phyloP scores from a whole-genome alignment of 164 flowering plant species.

The Stephania japonica region DNA sequence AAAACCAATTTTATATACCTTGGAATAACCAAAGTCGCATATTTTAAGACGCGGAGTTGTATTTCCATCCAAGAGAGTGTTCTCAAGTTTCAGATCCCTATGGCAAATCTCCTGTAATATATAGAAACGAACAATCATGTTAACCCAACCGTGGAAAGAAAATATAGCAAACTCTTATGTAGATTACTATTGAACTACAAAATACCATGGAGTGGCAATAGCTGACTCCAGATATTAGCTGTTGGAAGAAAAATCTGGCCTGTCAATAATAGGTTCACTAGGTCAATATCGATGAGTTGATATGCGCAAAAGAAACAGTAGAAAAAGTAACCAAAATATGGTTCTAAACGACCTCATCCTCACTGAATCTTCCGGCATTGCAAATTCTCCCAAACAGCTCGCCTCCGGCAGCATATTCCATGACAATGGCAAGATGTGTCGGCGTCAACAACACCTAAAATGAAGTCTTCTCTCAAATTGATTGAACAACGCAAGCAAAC shows the following conservation, averaged over 20 bases:
- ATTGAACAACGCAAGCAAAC: no score
- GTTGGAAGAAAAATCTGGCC: constrained; percentile 80
- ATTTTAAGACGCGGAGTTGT: constrained; percentile 46
- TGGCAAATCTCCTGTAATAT: constrained; percentile 49
- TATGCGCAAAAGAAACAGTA: not conserved
- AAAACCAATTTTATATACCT: constrained; percentile 20
- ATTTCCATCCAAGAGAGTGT: constrained; percentile 48
- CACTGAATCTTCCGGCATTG: constrained; percentile 75
- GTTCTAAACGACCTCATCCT: constrained; percentile 50
- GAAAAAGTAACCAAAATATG: not conserved
- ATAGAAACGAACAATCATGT: not conserved
- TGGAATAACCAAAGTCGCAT: constrained; percentile 56
- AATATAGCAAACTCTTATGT: not conserved
- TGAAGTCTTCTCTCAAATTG: not conserved
- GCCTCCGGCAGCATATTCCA: constrained; percentile 86
- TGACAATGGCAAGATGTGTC: constrained; percentile 57
- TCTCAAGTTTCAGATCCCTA: constrained; percentile 51
- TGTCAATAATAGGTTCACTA: constrained; percentile 14
- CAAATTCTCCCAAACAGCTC: constrained; percentile 65
- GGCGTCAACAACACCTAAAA: constrained; percentile 51
- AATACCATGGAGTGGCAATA: constrained; percentile 60
- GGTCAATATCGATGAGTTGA: not conserved
- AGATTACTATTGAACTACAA: not conserved
- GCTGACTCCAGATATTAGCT: constrained; percentile 64
- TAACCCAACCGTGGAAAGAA: no score